Evolutionary conservation across 2,329 filamentous ascomycete genomes (phyloP), one percentile per base, ranked within the genome.

Genomic region (Phialophora macrospora): DNA sequence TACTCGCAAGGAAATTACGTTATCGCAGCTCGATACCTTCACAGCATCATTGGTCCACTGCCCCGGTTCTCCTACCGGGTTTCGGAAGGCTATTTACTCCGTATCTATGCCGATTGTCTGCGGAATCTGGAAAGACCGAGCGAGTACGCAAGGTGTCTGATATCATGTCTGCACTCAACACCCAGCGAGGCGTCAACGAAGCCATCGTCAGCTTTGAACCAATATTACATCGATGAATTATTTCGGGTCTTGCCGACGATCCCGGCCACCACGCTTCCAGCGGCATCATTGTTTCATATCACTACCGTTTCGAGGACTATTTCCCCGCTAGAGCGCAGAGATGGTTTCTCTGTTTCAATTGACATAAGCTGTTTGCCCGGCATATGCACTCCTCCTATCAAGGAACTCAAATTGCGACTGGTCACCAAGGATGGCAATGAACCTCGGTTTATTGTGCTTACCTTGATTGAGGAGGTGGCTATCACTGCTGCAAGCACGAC

Each of bases 31-130:
- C 85, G 85, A 0, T 93, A 91, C 73, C 95, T 99, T 73, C 86
- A 90, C 72, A 85, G 88, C 54, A 88, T 95, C 51, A 89, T 91
- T 0, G 88, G 90, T 0, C 90, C 91, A 68, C 97, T 95, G 72
- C 90, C 89, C 0, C 87, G 89, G 63, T 88, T 85, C 63, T 86
- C 88, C 54, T 98, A 95, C 93, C 87, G 85, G 60, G 81, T 89
- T 0, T 82, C 97, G 12, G 93, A 98, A 74, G 81, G 92, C 3
- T 90, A 90, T 0, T 91, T 97, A 85, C 83, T 98, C 5, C 86
- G 91, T 69, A 90, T 97, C 83, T 95, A 97, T 75, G 87, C 91
- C 0, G 85, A 86, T 56, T 98, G 93, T 75, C 83, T 99, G 30
- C 89, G 90, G 70, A 85, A 91, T 71, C 84, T 97, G 30, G 83